Conservation (phyloP, 176 grass and related monocot species). For the Hordeum marinum region DNA sequence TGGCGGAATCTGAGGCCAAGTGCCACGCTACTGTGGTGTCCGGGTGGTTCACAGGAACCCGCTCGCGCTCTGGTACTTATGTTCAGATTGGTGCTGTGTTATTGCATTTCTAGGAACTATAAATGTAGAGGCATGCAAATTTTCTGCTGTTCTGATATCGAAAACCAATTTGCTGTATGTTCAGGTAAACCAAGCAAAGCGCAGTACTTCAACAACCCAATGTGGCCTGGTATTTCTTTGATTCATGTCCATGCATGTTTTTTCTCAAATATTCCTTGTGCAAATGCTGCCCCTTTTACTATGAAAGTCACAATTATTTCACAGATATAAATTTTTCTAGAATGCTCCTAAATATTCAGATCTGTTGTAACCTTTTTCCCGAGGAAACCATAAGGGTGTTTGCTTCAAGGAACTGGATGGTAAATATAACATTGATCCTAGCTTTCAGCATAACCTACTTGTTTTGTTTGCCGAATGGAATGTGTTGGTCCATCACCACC, state of each 20-base stretch:
- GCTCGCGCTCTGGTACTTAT: conserved; percentile 3
- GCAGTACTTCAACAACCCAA: conserved; percentile 90
- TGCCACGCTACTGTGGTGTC: conserved; percentile 76
- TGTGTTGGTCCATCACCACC: neutral
- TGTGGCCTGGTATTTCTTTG: conserved; percentile 77
- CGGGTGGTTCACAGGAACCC: conserved; percentile 72
- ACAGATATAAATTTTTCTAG: neutral
- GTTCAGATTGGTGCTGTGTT: neutral
- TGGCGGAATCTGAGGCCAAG: conserved; percentile 52
- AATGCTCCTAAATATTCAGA: neutral
- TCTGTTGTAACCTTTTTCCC: neutral
- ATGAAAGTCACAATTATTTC: neutral
- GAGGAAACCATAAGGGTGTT: neutral
- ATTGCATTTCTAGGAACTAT: neutral
- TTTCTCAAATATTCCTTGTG: neutral
- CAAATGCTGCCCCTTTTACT: neutral
- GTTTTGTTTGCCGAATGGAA: neutral
- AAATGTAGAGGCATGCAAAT: neutral
- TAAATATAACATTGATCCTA: neutral
- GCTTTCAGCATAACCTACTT: neutral
- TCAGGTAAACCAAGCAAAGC: conserved; percentile 61
- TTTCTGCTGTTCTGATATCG: neutral
- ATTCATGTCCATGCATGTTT: neutral
- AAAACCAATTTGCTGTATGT: neutral
- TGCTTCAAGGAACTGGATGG: neutral